Conservation (phyloP, 73 alveolate genomes). For the Uronychia binucleata region DNA sequence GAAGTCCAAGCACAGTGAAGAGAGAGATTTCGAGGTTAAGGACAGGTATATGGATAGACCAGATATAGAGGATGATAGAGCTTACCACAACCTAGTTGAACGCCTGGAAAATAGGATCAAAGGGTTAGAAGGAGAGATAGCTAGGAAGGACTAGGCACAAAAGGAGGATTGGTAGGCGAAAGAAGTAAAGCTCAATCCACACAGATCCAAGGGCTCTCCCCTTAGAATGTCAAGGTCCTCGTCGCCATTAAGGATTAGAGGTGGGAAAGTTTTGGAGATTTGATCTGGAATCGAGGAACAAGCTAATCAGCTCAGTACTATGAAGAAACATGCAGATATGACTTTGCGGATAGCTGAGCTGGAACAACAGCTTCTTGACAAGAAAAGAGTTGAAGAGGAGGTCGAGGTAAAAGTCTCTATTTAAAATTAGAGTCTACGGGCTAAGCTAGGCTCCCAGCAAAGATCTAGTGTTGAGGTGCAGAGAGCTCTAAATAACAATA, state of each 20-base stretch:
- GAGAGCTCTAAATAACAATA: neutral
- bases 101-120: neutral
- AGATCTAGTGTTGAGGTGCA: neutral
- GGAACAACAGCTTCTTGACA: neutral
- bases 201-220: too few relatives aligned
- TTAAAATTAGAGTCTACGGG: neutral
- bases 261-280: neutral
- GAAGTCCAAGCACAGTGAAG: too few relatives aligned
- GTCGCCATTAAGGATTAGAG: neutral
- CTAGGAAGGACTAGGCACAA: neutral
- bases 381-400: neutral
- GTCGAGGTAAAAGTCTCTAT: neutral
- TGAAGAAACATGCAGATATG: neutral
- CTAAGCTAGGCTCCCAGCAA: neutral
- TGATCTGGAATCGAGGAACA: neutral
- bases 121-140: neutral
- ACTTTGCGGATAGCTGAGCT: neutral
- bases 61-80: neutral
- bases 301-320: neutral
- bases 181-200: neutral
- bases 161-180: neutral
- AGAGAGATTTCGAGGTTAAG: neutral
- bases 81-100: neutral
- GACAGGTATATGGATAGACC: neutral
- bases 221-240: too few relatives aligned